Evolutionary conservation across 2,329 filamentous ascomycete genomes (phyloP).

Genomic region (Allantophomopsis cytisporea): DNA sequence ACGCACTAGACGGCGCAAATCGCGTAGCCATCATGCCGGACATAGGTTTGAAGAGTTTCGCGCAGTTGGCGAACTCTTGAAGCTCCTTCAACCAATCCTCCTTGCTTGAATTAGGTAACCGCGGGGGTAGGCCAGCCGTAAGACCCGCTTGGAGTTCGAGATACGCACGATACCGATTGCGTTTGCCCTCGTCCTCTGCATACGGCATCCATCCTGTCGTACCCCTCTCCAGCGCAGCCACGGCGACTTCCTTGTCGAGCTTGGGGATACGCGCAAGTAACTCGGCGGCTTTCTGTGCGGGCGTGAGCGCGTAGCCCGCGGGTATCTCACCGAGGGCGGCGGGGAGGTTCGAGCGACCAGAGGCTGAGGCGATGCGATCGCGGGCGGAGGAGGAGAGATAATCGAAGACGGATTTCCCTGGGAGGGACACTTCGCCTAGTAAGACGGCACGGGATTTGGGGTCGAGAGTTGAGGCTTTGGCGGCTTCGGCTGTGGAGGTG

Average conservation of each 20-base stretch:
- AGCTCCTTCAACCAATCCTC: slow-evolving; percentile 75
- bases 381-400: slow-evolving; percentile 70
- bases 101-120: slow-evolving; percentile 26
- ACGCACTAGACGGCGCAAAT: slow-evolving; percentile 61
- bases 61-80: slow-evolving; percentile 56
- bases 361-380: slow-evolving; percentile 60
- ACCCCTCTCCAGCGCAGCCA: slow-evolving; percentile 54
- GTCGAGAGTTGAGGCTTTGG: slow-evolving; percentile 63
- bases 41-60: slow-evolving; percentile 79
- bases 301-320: slow-evolving; percentile 44
- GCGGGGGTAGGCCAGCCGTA: slow-evolving; percentile 40
- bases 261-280: slow-evolving; percentile 45
- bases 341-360: slow-evolving; percentile 66
- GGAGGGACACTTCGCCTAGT: slow-evolving; percentile 67
- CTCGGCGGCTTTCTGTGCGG: slow-evolving; percentile 46
- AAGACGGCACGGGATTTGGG: slow-evolving; percentile 64
- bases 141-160: slow-evolving; percentile 64
- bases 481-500: slow-evolving; percentile 61
- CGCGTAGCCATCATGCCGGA: slow-evolving; percentile 85
- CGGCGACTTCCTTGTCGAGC: slow-evolving; percentile 51
- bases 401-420: slow-evolving; percentile 92
- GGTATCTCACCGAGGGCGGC: slow-evolving; percentile 65
- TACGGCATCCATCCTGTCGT: slow-evolving; percentile 67
- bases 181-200: slow-evolving; percentile 66
- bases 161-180: slow-evolving; percentile 67